Conservation (phyloP, 2,329 filamentous ascomycete species). For the Fusarium buxicola region DNA sequence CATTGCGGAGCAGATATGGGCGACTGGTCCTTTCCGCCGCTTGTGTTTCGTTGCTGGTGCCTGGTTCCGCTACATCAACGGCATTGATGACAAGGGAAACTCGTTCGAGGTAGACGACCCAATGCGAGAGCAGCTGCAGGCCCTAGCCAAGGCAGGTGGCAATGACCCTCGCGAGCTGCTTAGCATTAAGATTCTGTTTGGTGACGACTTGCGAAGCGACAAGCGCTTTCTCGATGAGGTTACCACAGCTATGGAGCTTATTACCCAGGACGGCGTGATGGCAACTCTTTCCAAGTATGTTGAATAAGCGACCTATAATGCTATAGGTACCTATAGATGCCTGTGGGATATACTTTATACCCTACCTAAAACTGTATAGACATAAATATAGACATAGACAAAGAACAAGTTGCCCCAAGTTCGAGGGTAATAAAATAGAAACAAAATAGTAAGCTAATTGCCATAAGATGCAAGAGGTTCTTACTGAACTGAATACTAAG, state of each 20-base stretch:
- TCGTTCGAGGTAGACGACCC: constrained; percentile 59
- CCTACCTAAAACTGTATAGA: no score
- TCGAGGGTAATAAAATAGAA: no score
- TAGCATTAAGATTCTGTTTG: constrained; percentile 60
- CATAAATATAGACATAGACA: no score
- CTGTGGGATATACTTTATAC: no score
- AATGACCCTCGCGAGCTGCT: constrained; percentile 57
- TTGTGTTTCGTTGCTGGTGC: constrained; percentile 60
- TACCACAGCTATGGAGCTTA: constrained; percentile 59
- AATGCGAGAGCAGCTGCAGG: constrained; percentile 60
- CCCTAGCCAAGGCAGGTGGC: constrained; percentile 58
- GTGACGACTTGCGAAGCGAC: constrained; percentile 62
- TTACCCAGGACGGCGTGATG: constrained; percentile 60
- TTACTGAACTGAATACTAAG: no score
- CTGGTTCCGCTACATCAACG: constrained; percentile 65
- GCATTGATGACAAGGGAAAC: constrained; percentile 61
- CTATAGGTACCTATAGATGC: no score
- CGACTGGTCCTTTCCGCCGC: constrained; percentile 57
- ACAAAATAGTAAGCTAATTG: no score
- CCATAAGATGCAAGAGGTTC: no score
- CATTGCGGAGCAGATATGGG: constrained; percentile 60
- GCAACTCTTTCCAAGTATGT: constrained; percentile 63
- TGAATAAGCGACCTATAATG: constrained; percentile 24
- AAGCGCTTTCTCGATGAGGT: constrained; percentile 61
- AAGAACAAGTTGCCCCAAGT: no score